phyloP scores from a whole-genome alignment of 2,329 filamentous ascomycete species.

The Colletotrichum sp. region DNA sequence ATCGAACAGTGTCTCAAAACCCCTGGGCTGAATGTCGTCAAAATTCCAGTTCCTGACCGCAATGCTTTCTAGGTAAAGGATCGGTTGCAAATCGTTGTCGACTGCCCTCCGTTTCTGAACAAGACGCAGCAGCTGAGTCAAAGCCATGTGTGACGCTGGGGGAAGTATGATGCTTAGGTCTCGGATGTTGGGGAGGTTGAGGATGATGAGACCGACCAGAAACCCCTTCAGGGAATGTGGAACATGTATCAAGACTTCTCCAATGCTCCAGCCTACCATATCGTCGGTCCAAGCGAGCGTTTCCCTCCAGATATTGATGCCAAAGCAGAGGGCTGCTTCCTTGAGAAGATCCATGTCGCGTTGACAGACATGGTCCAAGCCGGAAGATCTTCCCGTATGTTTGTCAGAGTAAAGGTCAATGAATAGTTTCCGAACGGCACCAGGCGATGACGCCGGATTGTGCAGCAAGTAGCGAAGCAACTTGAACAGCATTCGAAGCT shows the following conservation, averaged over 20 bases:
- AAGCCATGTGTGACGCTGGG: not conserved
- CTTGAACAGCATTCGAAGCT: not conserved
- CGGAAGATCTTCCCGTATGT: fast-evolving
- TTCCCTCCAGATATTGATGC: not conserved
- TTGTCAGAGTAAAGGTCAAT: not conserved
- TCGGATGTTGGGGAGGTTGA: not conserved
- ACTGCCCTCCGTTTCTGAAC: not conserved
- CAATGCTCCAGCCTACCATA: too few relatives aligned
- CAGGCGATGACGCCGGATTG: not conserved
- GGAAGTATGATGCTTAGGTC: not conserved
- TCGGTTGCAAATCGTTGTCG: not conserved
- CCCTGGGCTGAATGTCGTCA: fast-evolving
- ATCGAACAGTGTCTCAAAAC: not conserved
- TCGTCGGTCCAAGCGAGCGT: too few relatives aligned
- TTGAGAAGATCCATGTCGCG: not conserved
- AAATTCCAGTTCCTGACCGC: not conserved
- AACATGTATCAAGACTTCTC: fast-evolving
- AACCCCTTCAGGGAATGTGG: not conserved
- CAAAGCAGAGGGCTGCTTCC: not conserved
- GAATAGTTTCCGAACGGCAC: not conserved
- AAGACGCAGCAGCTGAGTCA: not conserved
- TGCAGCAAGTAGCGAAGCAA: not conserved
- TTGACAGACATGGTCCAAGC: fast-evolving
- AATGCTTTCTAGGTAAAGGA: not conserved
- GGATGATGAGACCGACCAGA: not conserved